Base-by-base conservation (phyloP, 202 grass and related monocot genomes). In the Eragrostis tef region DNA sequence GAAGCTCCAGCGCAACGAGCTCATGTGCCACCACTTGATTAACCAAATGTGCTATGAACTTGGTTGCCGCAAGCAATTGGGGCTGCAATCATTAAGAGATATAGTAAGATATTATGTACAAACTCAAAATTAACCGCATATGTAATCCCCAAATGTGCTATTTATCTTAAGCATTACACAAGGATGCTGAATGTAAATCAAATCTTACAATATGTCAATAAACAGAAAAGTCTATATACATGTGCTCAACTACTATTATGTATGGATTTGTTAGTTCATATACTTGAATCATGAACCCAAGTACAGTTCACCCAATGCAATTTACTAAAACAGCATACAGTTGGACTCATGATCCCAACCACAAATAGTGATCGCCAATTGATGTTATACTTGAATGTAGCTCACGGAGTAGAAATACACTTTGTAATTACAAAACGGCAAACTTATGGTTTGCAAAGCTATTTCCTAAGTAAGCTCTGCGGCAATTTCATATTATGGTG, bases 11-110 rank as follows among this genome's bases (percentile, higher is more conserved):
- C 2, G 94, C 86, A 56, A 97, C 78, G 3, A 97, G 67, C 78
- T 97, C 94, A 61, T 95, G 90, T 0, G 85, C 92, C 46, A 98
- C 95, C 19, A 95, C 86, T 85, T 98, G 95, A 79, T 98, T 98
- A 74, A 95, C 95, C 73, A 98, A 88, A 81, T 98, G 95, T 16
- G 95, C 95, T 79, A 98, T 91, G 69, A 98, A 98, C 79, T 98
- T 98, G 53, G 92, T 98, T 5, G 92, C 90, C 47, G 90, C 92
- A 79, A 98, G 87, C 76, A 98, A 86, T 91, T 98, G 92, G 27
- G 95, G 95, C 95, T 95, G 82, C 58, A 89, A 81, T 10, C 60
- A 71, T 61, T 19, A 47, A 79, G 49, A 79, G 47, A 6, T 51
- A 53, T 11, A 39, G 41, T 78, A 4, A 87, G 25, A 58, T 64